Base-by-base conservation (phyloP, 2,329 filamentous ascomycete species). In the Blastomyces gilchristii region DNA sequence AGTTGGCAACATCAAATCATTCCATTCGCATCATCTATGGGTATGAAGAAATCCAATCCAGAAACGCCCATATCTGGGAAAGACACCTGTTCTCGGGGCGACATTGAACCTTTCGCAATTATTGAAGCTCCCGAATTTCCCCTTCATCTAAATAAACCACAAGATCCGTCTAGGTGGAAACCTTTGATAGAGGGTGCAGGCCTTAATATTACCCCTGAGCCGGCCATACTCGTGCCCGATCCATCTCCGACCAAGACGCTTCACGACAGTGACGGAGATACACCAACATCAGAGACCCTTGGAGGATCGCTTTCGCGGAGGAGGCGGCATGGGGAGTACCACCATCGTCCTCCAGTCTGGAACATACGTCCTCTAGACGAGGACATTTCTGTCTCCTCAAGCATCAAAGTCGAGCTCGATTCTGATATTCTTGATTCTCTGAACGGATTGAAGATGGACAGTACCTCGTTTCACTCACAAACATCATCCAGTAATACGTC, bases 261-360 rank as follows among this genome's bases (percentile, higher is more conserved):
- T 28, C 43, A 64, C 12, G 64, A 65, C 49, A 49, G 60, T 11
- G 67, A 66, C 14, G 58, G 62, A 18, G 57, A 62, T 25, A 64
- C 63, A 28, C 67, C 64, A 6, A 66, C 67, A 45, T 54, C 62
- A 25, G 64, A 65, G 9, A 66, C 60, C 18, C 59, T 66, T 9
- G 64, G 67, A 22, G 69, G 68, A 56, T 71, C 71, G 9, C 62
- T 72, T 41, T 60, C 65, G 31, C 64, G 57, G 53, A 68, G 63
- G 58, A 69, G 72, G 64, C 71, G 73, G 28, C 72, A 70, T 63
- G 71, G 67, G 0, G 68, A 72, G 56, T 74, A 75, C 61, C 69
- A 71, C 57, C 67, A 70, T 63, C 69, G 72, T 25, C 72, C 72
- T 41, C 70, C 72, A 1, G 68, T 74, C 14, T 72, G 69, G 68